These are phyloP conservation scores for Wallacemonas sp. DNA, from an alignment of 208 protist genomes.

Conservation along the genomic window DNA sequence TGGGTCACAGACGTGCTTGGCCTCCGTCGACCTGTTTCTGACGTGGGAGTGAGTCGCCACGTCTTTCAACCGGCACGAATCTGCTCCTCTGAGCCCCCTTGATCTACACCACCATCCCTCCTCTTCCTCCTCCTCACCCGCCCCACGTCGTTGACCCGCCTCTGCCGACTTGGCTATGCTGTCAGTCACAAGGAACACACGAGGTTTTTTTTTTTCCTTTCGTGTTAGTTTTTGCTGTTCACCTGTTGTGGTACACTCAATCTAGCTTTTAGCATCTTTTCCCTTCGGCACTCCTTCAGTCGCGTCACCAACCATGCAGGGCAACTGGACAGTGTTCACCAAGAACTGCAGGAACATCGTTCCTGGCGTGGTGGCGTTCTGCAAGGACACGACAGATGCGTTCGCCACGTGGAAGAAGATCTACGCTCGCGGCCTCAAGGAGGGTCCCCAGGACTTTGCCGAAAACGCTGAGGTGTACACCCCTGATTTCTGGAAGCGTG, in stretches of 20 bases:
- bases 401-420: slow-evolving; percentile 77
- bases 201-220: slow-evolving; percentile 12
- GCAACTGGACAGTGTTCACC: slow-evolving; percentile 69
- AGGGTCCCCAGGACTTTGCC: slow-evolving; percentile 71
- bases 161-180: too few relatives aligned
- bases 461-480: slow-evolving; percentile 81
- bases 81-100: too few relatives aligned
- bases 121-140: too few relatives aligned
- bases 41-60: too few relatives aligned
- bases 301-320: slow-evolving; percentile 59
- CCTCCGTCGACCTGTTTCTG: too few relatives aligned
- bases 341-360: slow-evolving; percentile 81
- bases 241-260: not conserved
- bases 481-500: slow-evolving; percentile 86
- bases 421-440: slow-evolving; percentile 71
- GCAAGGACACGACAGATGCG: slow-evolving; percentile 48
- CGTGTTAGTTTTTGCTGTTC: too few relatives aligned
- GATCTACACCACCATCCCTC: too few relatives aligned
- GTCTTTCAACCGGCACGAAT: too few relatives aligned
- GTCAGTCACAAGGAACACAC: slow-evolving; percentile 1
- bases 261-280: too few relatives aligned
- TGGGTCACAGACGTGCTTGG: too few relatives aligned
- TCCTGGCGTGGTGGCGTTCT: slow-evolving; percentile 58
- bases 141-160: too few relatives aligned
- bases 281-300: slow-evolving; percentile 1